Conservation (phyloP, 2,329 filamentous ascomycete species). For the Colletotrichum nymphaeae region DNA sequence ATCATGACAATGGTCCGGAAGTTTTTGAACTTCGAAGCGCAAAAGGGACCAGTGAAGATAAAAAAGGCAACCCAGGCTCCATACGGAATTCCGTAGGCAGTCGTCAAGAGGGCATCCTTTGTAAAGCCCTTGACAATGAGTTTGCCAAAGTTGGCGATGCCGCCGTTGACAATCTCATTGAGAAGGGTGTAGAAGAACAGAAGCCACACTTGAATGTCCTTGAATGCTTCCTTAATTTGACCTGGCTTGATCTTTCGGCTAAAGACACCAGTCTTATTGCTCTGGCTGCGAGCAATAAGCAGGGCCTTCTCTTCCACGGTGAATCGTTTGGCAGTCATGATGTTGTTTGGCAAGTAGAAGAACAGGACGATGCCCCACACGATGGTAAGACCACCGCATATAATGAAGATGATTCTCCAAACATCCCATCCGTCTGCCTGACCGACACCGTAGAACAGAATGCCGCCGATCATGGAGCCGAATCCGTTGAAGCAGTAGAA, state of each 20-base stretch:
- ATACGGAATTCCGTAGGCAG: slow-evolving; percentile 64
- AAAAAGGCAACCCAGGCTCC: slow-evolving; percentile 64
- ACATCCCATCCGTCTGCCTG: slow-evolving; percentile 40
- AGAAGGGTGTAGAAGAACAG: slow-evolving; percentile 47
- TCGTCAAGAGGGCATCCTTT: slow-evolving; percentile 51
- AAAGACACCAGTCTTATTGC: slow-evolving; percentile 52
- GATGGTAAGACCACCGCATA: slow-evolving; percentile 37
- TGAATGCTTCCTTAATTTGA: slow-evolving; percentile 54
- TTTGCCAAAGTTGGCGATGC: slow-evolving; percentile 34
- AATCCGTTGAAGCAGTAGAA: slow-evolving; percentile 37
- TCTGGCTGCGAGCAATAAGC: slow-evolving; percentile 61
- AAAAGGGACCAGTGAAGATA: slow-evolving; percentile 62
- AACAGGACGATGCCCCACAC: slow-evolving; percentile 32
- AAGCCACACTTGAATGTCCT: slow-evolving; percentile 55
- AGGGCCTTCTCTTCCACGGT: slow-evolving; percentile 64
- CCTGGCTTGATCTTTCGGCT: slow-evolving; percentile 52
- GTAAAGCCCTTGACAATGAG: slow-evolving; percentile 47
- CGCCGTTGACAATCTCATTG: slow-evolving; percentile 41
- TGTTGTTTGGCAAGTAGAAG: slow-evolving; percentile 56
- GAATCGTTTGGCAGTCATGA: slow-evolving; percentile 67
- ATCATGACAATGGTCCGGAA: slow-evolving; percentile 63
- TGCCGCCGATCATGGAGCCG: slow-evolving; percentile 33
- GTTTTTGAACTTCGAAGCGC: slow-evolving; percentile 62
- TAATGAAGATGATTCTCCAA: slow-evolving; percentile 41
- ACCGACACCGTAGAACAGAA: slow-evolving; percentile 37